Conservation (phyloP, 2,329 filamentous ascomycete species). For the Phialemoniopsis sp. region DNA sequence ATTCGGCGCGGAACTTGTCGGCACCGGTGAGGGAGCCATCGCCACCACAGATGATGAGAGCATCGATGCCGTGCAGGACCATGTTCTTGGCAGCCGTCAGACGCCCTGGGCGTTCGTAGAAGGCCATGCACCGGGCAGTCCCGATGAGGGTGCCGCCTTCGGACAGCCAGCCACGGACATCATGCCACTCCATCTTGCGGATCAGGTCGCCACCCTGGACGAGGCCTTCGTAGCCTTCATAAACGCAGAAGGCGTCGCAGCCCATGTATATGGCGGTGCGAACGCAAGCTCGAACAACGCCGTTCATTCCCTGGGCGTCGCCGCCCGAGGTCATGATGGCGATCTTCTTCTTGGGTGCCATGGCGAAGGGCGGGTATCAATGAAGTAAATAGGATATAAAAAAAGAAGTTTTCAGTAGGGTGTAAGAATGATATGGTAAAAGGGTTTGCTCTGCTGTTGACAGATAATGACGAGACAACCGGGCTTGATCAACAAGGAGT, state of each 20-base stretch:
- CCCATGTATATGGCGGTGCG: conserved; percentile 84
- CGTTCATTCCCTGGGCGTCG: conserved; percentile 94
- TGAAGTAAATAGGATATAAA: neutral
- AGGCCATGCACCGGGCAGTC: conserved; percentile 87
- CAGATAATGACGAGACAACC: no score
- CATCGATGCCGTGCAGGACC: conserved; percentile 88
- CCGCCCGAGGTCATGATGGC: conserved; percentile 93
- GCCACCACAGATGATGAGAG: conserved; percentile 93
- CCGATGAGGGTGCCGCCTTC: conserved; percentile 95
- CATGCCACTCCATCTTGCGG: conserved; percentile 82
- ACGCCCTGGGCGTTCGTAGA: conserved; percentile 83
- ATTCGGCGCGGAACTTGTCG: conserved; percentile 88
- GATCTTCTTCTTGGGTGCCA: conserved; percentile 62
- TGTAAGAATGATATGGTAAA: no score
- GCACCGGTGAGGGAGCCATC: conserved; percentile 95
- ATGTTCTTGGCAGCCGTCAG: conserved; percentile 89
- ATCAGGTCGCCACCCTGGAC: conserved; percentile 88
- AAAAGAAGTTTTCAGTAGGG: no score
- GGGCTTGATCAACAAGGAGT: no score
- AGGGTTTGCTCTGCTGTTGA: no score
- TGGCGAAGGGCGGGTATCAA: conserved; percentile 15
- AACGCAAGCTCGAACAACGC: conserved; percentile 82
- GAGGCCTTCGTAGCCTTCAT: conserved; percentile 94
- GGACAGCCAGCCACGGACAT: conserved; percentile 90
- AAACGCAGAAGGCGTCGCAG: conserved; percentile 76